Conservation (phyloP, 352 stramenopile genomes). For the Phytopythium oedochilum region DNA sequence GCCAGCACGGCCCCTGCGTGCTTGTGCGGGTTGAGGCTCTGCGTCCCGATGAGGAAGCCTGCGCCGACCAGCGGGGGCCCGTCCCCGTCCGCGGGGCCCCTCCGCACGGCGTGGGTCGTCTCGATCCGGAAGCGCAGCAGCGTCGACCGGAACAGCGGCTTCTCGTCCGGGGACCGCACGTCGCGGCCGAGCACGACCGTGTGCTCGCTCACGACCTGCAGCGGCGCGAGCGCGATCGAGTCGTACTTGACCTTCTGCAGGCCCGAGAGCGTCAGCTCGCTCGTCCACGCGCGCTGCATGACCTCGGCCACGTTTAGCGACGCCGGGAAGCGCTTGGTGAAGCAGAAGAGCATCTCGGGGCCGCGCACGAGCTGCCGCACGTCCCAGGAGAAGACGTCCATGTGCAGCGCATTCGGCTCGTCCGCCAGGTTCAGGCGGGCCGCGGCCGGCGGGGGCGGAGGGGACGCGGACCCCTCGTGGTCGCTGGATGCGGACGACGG, state of each 20-base stretch:
- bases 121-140: conserved; percentile 43
- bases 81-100: conserved; percentile 4
- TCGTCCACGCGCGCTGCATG: conserved; percentile 42
- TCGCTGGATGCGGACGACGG: too few species aligned
- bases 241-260: conserved; percentile 45
- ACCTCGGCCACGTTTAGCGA: conserved; percentile 26
- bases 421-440: neutral
- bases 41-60: conserved; percentile 43
- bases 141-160: conserved; percentile 37
- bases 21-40: conserved; percentile 36
- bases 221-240: conserved; percentile 36
- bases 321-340: conserved; percentile 32
- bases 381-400: conserved; percentile 46
- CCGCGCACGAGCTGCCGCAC: conserved; percentile 28
- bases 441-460: neutral
- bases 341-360: conserved; percentile 41
- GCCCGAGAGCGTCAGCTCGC: conserved; percentile 29
- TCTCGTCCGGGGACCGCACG: conserved; percentile 34
- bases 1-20: conserved; percentile 25
- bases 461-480: neutral
- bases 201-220: conserved; percentile 34
- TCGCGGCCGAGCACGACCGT: conserved; percentile 40
- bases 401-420: conserved; percentile 1
- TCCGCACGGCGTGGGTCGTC: conserved; percentile 14
- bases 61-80: conserved; percentile 9